Base-by-base conservation (phyloP, 1,284 basidiomycete genomes). In the Puccinia polysora region DNA sequence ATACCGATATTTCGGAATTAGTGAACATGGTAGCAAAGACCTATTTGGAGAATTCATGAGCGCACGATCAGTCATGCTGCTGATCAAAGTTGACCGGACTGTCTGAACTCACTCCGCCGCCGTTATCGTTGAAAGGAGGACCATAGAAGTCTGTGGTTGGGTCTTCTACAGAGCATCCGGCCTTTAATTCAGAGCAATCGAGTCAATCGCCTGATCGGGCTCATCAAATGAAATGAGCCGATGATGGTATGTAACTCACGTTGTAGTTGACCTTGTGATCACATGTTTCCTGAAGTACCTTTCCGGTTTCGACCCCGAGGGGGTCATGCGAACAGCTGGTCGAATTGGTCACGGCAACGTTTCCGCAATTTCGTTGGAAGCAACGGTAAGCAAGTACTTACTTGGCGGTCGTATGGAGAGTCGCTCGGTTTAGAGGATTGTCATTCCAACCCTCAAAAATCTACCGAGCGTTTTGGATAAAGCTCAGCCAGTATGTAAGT, bases 381-480 rank as follows among this genome's bases (percentile, higher is more conserved):
- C 6, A 8, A 38, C 14, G n/a, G n/a, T n/a, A n/a, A n/a, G n/a
- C n/a, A n/a, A 18, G 23, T 18, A 7, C 49, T 43, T 65, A 65
- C 64, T 49, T 49, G 49, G 50, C 49, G 15, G 8, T 40, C 15
- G 64, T 65, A n/a, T 65, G 64, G 10, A 65, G 52, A 12, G 50
- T 45, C 7, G 52, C 52, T 55, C 52, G 20, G 4, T 52, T 52
- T 8, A 6, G 45, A 23, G 36, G 25, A 15, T 55, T 40, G 23
- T 53, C 50, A 20, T 65, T 65, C 64, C 64, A 65, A 20, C 64
- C 52, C 55, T 65, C 64, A 28, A 65, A 65, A 14, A 65, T 55
- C 64, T 65, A n/a, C 0, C n/a, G n/a, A n/a, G n/a, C n/a, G n/a
- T n/a, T n/a, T n/a, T n/a, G n/a, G n/a, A n/a, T n/a, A n/a, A n/a